phyloP scores from a whole-genome alignment of 768 basidiomycete genomes.

The Lactarius vividus region DNA sequence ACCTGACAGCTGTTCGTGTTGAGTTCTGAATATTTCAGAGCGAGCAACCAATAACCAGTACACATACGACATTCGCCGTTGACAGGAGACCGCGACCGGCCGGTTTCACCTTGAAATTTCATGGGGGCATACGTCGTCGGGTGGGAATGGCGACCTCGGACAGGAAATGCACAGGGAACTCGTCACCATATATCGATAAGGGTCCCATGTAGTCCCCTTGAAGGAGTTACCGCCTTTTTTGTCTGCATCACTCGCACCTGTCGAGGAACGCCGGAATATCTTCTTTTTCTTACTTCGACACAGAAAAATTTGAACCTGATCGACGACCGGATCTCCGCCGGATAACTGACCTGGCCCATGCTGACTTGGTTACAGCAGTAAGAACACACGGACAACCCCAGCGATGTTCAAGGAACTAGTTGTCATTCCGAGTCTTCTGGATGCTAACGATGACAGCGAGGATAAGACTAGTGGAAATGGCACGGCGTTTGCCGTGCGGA shows the following conservation, averaged over 20 bases:
- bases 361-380: no score
- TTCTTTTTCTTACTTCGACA: conserved; percentile 65
- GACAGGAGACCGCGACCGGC: conserved; percentile 81
- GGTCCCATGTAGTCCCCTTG: conserved; percentile 92
- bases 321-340: no score
- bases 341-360: no score
- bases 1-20: conserved; percentile 93
- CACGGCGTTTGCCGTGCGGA: no score
- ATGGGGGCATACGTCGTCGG: conserved; percentile 34
- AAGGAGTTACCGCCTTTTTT: conserved; percentile 84
- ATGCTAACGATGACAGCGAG: no score
- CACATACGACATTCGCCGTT: conserved; percentile 57
- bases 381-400: no score
- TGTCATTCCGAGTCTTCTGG: no score
- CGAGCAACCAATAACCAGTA: not conserved
- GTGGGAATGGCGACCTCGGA: not conserved
- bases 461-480: no score
- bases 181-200: conserved; percentile 96
- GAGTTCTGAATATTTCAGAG: conserved; percentile 66
- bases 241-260: not conserved
- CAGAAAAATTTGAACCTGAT: conserved; percentile 75
- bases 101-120: conserved; percentile 92
- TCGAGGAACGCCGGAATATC: not conserved
- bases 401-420: no score
- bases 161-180: conserved; percentile 66